Percentiles rank a stretch among this genome's conserved stretches.
phyloP scores from a whole-genome alignment of 1,284 basidiomycete species.

The Chondrostereum purpureum region DNA sequence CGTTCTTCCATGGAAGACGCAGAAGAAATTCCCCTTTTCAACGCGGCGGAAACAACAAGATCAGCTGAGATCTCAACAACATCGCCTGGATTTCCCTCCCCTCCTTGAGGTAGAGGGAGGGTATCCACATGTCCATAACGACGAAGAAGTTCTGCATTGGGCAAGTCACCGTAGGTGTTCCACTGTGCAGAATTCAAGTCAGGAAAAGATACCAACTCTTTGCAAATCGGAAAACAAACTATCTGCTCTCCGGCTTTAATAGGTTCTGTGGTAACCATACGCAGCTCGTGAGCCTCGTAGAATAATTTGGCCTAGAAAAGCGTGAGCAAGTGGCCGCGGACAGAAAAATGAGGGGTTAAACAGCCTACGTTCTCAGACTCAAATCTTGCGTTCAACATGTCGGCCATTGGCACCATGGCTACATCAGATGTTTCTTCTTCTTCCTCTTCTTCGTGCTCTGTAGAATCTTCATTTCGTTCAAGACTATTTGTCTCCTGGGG shows the following conservation, averaged over 20 bases:
- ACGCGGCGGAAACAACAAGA: conserved; percentile 54
- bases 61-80: conserved; percentile 83
- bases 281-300: conserved; percentile 66
- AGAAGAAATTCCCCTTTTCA: conserved; percentile 19
- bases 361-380: conserved; percentile 76
- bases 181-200: conserved; percentile 42
- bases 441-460: conserved; percentile 53
- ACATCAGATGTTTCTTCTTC: conserved; percentile 65
- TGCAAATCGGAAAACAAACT: conserved; percentile 41
- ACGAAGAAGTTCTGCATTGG: conserved; percentile 91
- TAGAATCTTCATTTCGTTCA: conserved; percentile 25
- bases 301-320: conserved; percentile 72
- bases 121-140: conserved; percentile 93
- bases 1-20: conserved; percentile 39
- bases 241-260: conserved; percentile 86
- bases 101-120: conserved; percentile 42
- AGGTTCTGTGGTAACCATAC: conserved; percentile 76
- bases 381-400: conserved; percentile 87
- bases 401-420: conserved; percentile 96
- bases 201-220: conserved; percentile 4
- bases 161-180: conserved; percentile 95
- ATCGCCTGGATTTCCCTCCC: conserved; percentile 77
- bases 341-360: conserved; percentile 4
- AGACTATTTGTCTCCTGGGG: conserved; percentile 20
- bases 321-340: conserved; percentile 4